Evolutionary conservation across 225 moss, liverwort and hornwort species (phyloP), one percentile per base, ranked within the genome.

Genomic region (Rhytidiadelphus loreus): DNA sequence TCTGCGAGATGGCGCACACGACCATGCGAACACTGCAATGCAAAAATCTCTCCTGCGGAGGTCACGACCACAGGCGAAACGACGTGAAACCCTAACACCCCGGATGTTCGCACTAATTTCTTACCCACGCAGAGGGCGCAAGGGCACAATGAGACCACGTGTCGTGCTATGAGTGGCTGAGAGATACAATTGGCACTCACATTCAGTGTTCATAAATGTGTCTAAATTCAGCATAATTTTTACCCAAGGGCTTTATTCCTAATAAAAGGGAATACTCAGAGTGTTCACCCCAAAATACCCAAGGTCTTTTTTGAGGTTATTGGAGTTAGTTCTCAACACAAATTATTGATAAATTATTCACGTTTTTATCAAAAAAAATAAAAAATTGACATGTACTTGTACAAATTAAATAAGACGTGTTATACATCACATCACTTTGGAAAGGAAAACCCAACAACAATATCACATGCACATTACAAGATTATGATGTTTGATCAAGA

Each of bases 11-110:
- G 64, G 77, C 7, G 82, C 70, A n/a, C 77, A 61, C 70, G 77
- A 85, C 76, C 55, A 64, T 62, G 87, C 76, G 68, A 87, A 52
- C 52, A 53, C 37, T 53, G 61, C 12, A 46, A 77, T 39, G 68
- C 68, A 32, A 61, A 60, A 75, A 61, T 84, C 75, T 46, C 8
- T 39, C 68, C 18, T 5, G 52, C 48, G 48, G 26, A 43, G 23
- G 44, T 58, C 35, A 73, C 59, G 84, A 80, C 46, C 80, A 84
- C 22, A 44, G 69, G 76, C 16, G n/a, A 35, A 65, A 39, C 11
- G 52, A 61, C 63, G n/a, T 35, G 83, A 85, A 92, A 90, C 92
- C 92, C 92, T 92, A 92, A 86, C 17, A 12, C 12, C 12, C 28
- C 33, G 7, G 52, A 52, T 26, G 24, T 5, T 55, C 35, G 7